These are phyloP conservation scores for Malassezia vespertilionis DNA, from an alignment of 1,284 basidiomycete genomes.

Conservation along the genomic window DNA sequence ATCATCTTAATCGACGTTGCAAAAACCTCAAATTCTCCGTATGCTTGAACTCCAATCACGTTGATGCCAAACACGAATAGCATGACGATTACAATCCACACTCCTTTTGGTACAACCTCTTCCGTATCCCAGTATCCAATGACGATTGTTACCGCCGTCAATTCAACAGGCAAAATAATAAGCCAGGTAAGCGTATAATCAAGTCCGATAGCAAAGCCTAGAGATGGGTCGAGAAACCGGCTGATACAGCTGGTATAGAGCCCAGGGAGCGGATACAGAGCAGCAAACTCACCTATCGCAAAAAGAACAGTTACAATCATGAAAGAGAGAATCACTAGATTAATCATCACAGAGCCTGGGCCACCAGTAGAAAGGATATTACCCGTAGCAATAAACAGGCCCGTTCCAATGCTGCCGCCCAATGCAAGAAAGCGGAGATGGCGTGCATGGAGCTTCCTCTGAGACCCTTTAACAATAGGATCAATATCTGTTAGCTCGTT, in stretches of 20 bases:
- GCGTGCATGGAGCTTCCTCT: slow-evolving; percentile 14
- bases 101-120: slow-evolving; percentile 28
- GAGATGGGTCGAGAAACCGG: slow-evolving; percentile 66
- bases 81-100: slow-evolving; percentile 66
- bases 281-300: slow-evolving; percentile 50
- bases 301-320: slow-evolving; percentile 45
- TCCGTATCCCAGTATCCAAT: slow-evolving; percentile 37
- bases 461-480: too few species aligned
- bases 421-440: slow-evolving; percentile 39
- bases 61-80: slow-evolving; percentile 65
- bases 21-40: slow-evolving; percentile 50
- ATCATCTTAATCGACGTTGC: slow-evolving; percentile 44
- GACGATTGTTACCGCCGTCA: slow-evolving; percentile 35
- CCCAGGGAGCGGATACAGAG: slow-evolving; percentile 55
- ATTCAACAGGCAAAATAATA: slow-evolving; percentile 37
- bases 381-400: slow-evolving; percentile 64
- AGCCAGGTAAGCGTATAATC: slow-evolving; percentile 53
- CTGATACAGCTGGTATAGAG: slow-evolving; percentile 69
- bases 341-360: slow-evolving; percentile 49
- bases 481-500: too few species aligned
- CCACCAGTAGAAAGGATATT: slow-evolving; percentile 50
- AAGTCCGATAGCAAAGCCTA: slow-evolving; percentile 57
- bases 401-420: slow-evolving; percentile 42
- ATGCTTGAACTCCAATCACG: slow-evolving; percentile 54
- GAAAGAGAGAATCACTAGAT: slow-evolving; percentile 45